Conservation (phyloP, 2,329 filamentous ascomycete species). For the Aspergillus eucalypticola region DNA sequence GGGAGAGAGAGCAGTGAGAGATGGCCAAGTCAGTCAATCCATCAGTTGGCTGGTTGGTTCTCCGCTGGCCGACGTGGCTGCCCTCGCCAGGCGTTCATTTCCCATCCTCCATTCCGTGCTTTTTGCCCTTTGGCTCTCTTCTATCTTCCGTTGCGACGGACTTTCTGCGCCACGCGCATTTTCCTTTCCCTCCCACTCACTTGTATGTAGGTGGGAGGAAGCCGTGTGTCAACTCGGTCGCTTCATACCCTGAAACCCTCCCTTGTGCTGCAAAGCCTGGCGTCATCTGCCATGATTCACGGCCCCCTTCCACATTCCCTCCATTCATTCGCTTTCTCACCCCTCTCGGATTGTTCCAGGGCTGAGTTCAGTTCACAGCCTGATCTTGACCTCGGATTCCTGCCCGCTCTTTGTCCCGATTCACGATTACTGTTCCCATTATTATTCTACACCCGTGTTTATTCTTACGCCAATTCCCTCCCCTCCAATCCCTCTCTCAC, state of each 20-base stretch:
- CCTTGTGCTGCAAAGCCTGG: slow-evolving; percentile 8
- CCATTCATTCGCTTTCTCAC: slow-evolving; percentile 8
- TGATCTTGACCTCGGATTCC: not conserved
- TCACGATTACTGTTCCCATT: not conserved
- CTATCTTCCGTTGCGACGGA: not conserved
- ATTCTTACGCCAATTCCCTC: not conserved
- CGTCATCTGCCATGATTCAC: slow-evolving; percentile 19
- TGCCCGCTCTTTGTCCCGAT: slow-evolving; percentile 5
- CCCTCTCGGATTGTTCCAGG: slow-evolving; percentile 8
- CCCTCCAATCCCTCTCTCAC: not conserved
- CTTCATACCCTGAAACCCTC: not conserved
- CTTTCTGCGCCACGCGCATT: not conserved
- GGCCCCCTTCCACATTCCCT: slow-evolving; percentile 19
- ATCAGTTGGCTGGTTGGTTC: not conserved
- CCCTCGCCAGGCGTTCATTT: not conserved
- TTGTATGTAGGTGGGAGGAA: not conserved
- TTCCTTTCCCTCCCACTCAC: not conserved
- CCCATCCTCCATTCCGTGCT: slow-evolving; percentile 3
- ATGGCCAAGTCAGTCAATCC: not conserved
- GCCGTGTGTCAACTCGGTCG: not conserved
- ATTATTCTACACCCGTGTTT: not conserved
- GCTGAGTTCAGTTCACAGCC: not conserved
- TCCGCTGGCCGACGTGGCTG: slow-evolving; percentile 5
- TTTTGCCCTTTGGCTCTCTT: not conserved
- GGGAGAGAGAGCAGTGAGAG: not conserved